A percentile compares a stretch with the other conserved stretches of the same genome.
Evolutionary conservation across 345 rosid species (phyloP).

Genomic region (Bretschneidera sinensis): DNA sequence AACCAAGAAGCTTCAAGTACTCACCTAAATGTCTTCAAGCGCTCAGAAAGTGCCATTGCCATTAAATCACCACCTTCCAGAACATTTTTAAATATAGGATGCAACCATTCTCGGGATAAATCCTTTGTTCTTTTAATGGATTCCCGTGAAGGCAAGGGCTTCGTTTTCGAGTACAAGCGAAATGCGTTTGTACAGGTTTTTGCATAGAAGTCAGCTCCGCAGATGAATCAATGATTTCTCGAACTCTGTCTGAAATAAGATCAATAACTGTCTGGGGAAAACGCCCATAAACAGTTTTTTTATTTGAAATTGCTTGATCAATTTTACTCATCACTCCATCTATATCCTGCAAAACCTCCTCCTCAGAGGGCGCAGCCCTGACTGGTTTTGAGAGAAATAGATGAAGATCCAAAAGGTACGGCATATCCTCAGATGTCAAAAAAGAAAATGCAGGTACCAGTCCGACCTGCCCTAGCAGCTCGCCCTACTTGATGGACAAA

Average conservation of each 20-base stretch:
- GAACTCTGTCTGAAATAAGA: slow-evolving; percentile 72
- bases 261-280: slow-evolving; percentile 82
- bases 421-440: slow-evolving; percentile 83
- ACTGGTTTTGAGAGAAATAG: slow-evolving; percentile 85
- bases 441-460: slow-evolving; percentile 90
- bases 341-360: slow-evolving; percentile 78
- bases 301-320: slow-evolving; percentile 66
- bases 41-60: slow-evolving; percentile 90
- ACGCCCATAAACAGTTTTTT: slow-evolving; percentile 90
- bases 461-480: slow-evolving; percentile 94
- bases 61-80: slow-evolving; percentile 80
- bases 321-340: slow-evolving; percentile 68
- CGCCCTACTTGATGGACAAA: slow-evolving; percentile 97
- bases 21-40: slow-evolving; percentile 81
- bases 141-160: slow-evolving; percentile 79
- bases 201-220: slow-evolving; percentile 68
- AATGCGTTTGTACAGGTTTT: slow-evolving; percentile 80
- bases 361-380: slow-evolving; percentile 87
- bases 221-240: slow-evolving; percentile 72
- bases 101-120: slow-evolving; percentile 78
- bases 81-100: slow-evolving; percentile 74
- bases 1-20: slow-evolving; percentile 6
- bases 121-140: slow-evolving; percentile 83
- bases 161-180: slow-evolving; percentile 80
- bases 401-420: slow-evolving; percentile 93